Base-by-base conservation (phyloP, 768 basidiomycete species). In the Daedaleopsis sinensis region DNA sequence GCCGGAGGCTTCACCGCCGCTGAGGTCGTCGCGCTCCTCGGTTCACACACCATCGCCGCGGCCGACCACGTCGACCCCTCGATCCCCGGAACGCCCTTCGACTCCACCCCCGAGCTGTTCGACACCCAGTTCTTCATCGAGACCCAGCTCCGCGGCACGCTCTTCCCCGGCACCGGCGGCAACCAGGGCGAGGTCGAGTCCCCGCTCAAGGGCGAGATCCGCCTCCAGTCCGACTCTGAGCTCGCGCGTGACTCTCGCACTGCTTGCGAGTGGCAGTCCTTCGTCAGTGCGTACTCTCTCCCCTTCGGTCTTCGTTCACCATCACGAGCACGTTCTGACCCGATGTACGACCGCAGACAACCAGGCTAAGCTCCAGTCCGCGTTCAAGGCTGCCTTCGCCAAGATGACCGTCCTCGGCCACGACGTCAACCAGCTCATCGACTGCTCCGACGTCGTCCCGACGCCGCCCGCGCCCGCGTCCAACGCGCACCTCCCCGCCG, bases 211-310 rank as follows among this genome's bases (percentile, higher is more conserved):
- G 75, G 74, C 24, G 74, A 74, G 64, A 65, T 76, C 57, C 75
- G 75, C 52, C 72, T 76, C 39, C 67, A 74, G 64, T 75, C 74
- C 52, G 74, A 76, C 67, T 66, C 60, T 0, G 59, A 52, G 49
- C 60, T 76, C 35, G 73, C 74, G 21, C 73, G 74, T 58, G 75
- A 76, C 66, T 60, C 65, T 27, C 69, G 72, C 57, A 74, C 74
- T 10, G 73, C 73, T 23, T 76, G 74, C 68, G 56, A 66, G 46
- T 76, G 74, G 74, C 74, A 75, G 65, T 66, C 61, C n/a, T 69
- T 72, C 58, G 67, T 72, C 59, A 66, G 63, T 65, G 55, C 50
- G 62, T 63, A 63, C 21, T 43, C 27, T 32, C 27, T 32, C 27
- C 7, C 27, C 27, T 7, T 23, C 36, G 6, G 23, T 15, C 23